Evolutionary conservation across 352 stramenopile genomes (phyloP).

Genomic region (Globisporangium okanoganense): DNA sequence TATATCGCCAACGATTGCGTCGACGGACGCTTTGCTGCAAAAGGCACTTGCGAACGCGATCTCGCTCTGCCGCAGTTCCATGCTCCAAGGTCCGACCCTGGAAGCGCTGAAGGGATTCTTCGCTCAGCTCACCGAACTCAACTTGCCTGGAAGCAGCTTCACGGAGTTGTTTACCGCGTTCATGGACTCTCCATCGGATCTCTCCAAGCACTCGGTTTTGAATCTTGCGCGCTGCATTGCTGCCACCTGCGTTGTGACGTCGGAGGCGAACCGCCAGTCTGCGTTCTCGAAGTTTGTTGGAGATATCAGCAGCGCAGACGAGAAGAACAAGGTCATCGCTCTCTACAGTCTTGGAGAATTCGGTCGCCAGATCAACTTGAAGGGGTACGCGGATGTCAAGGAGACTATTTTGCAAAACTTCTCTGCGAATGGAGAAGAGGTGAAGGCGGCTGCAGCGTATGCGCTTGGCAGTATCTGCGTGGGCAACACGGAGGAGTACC

Average conservation of each 20-base stretch:
- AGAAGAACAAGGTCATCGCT: conserved; percentile 85
- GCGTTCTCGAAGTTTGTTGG: conserved; percentile 74
- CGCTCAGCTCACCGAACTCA: conserved; percentile 59
- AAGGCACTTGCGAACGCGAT: conserved; percentile 82
- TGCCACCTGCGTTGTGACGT: conserved; percentile 66
- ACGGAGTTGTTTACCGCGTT: conserved; percentile 84
- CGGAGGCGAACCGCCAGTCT: conserved; percentile 48
- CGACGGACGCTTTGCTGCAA: conserved; percentile 51
- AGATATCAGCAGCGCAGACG: conserved; percentile 52
- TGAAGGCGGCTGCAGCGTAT: conserved; percentile 96
- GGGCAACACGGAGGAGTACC: conserved; percentile 88
- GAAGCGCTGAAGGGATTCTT: conserved; percentile 58
- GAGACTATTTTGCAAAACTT: conserved; percentile 90
- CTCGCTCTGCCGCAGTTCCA: conserved; percentile 86
- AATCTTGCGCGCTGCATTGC: conserved; percentile 94
- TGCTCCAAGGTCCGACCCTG: conserved; percentile 87
- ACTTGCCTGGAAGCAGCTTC: conserved; percentile 68
- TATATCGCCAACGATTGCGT: conserved; percentile 55
- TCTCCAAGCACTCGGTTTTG: conserved; percentile 90
- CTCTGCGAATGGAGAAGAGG: conserved; percentile 84
- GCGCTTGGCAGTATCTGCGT: conserved; percentile 95
- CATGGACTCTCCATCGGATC: conserved; percentile 43
- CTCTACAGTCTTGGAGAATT: conserved; percentile 96
- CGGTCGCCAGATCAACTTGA: conserved; percentile 90
- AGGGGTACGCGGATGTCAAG: conserved; percentile 82